Conservation (phyloP, 2,329 filamentous ascomycete species). For the Pleurostoma richardsiae region DNA sequence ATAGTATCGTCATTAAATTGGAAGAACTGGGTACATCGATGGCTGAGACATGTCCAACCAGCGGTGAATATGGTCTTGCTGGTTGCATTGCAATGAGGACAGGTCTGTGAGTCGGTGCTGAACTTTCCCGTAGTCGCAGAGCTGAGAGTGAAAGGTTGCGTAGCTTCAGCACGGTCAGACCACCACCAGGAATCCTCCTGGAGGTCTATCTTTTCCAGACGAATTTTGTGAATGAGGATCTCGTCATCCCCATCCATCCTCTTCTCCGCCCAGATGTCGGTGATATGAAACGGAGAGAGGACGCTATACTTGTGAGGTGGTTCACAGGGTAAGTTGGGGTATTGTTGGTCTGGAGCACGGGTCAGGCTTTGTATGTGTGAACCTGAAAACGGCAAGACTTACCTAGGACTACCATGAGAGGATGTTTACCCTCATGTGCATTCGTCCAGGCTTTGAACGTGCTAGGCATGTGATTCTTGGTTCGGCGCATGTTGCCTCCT, state of each 20-base stretch:
- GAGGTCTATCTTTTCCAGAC: slow-evolving; percentile 60
- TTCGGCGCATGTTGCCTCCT: slow-evolving; percentile 21
- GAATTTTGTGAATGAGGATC: slow-evolving; percentile 45
- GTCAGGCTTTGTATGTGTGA: slow-evolving; percentile 18
- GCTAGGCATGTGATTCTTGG: slow-evolving; percentile 33
- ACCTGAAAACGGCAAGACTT: slow-evolving; percentile 20
- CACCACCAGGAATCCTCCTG: slow-evolving; percentile 50
- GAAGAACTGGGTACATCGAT: slow-evolving; percentile 48
- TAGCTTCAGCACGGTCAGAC: slow-evolving; percentile 13
- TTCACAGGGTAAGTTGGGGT: slow-evolving; percentile 30
- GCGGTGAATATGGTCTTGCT: slow-evolving; percentile 31
- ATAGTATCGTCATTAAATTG: slow-evolving; percentile 17
- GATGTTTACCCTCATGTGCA: slow-evolving; percentile 37
- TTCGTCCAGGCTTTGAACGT: slow-evolving; percentile 33
- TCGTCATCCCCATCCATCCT: slow-evolving; percentile 26
- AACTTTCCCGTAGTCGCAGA: slow-evolving; percentile 12
- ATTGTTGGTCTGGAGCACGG: slow-evolving; percentile 17
- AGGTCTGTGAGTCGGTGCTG: slow-evolving; percentile 21
- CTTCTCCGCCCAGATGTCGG: slow-evolving; percentile 63
- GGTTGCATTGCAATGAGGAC: slow-evolving; percentile 28
- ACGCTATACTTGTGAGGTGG: slow-evolving; percentile 59
- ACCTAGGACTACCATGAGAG: slow-evolving; percentile 53
- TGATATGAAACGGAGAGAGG: slow-evolving; percentile 64
- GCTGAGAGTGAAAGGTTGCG: too few relatives aligned
- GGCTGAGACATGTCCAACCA: slow-evolving; percentile 22